phyloP scores from a whole-genome alignment of 2,329 filamentous ascomycete genomes.

The Colletotrichum destructivum region DNA sequence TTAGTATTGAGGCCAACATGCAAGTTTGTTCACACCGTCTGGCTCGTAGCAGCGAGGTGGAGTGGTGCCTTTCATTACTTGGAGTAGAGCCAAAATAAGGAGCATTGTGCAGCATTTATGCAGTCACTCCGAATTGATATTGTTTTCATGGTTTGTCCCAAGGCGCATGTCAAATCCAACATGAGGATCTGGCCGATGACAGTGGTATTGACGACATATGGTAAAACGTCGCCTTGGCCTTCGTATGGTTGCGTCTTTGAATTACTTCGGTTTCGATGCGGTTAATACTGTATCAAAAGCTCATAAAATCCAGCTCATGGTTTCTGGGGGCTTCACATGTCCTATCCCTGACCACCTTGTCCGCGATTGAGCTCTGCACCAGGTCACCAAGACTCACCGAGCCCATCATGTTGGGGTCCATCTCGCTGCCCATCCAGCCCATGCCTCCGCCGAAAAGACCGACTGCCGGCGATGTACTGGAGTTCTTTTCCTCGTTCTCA shows the following conservation, averaged over 20 bases:
- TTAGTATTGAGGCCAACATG: conserved; percentile 12
- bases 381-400: conserved; percentile 53
- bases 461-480: neutral
- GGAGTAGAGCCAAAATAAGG: neutral
- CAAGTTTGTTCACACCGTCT: no score
- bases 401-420: conserved; percentile 44
- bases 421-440: conserved; percentile 47
- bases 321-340: conserved; percentile 48
- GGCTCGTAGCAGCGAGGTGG: neutral
- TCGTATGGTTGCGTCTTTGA: no score
- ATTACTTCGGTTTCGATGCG: neutral
- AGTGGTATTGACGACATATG: neutral
- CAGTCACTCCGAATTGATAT: neutral
- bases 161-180: neutral
- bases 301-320: conserved; percentile 59
- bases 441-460: conserved; percentile 22
- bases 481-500: neutral
- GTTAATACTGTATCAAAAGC: conserved; percentile 44
- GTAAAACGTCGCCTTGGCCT: neutral
- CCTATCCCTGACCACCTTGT: conserved; percentile 44
- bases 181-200: no score
- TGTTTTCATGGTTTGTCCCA: neutral
- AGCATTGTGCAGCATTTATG: no score
- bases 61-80: neutral
- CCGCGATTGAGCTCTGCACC: conserved; percentile 47